These are phyloP conservation scores for Colletotrichum australisinense DNA, from an alignment of 2,329 filamentous ascomycete genomes.

Conservation along the genomic window DNA sequence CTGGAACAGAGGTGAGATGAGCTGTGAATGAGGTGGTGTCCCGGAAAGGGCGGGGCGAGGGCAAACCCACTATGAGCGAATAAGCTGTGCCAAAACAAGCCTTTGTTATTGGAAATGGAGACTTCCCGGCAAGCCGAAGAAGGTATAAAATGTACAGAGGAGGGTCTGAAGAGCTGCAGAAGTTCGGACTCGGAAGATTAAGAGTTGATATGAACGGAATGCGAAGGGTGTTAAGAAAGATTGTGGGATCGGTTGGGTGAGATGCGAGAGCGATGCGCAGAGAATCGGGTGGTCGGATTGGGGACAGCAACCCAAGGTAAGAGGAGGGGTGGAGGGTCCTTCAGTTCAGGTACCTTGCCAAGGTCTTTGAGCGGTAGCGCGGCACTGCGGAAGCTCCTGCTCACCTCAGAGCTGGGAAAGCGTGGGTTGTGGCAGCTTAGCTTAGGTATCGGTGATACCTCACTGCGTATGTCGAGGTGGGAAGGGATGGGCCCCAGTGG, in stretches of 20 bases:
- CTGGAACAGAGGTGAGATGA: neutral
- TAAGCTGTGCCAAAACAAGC: neutral
- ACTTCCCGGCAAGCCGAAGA: neutral
- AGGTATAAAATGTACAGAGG: neutral
- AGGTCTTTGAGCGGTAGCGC: neutral
- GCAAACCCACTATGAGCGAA: slow-evolving; percentile 24
- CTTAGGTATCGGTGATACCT: neutral
- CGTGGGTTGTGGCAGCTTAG: neutral
- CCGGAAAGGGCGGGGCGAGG: slow-evolving; percentile 19
- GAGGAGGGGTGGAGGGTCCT: neutral
- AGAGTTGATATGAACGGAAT: slow-evolving; percentile 22
- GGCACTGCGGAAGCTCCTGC: neutral
- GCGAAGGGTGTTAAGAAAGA: slow-evolving; percentile 1
- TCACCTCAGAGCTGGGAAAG: neutral
- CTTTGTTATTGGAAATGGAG: neutral
- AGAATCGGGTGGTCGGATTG: slow-evolving; percentile 3
- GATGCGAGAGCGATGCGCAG: neutral
- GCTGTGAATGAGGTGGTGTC: slow-evolving; percentile 21
- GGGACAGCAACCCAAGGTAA: neutral
- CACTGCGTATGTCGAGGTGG: neutral
- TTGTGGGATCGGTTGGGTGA: slow-evolving; percentile 12
- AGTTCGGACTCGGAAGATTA: slow-evolving; percentile 12
- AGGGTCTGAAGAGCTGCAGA: neutral
- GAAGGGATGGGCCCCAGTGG: neutral
- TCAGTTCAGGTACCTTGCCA: slow-evolving; percentile 4